phyloP scores from a whole-genome alignment of 805 yeast genomes.

The Kodamaea sagamina region DNA sequence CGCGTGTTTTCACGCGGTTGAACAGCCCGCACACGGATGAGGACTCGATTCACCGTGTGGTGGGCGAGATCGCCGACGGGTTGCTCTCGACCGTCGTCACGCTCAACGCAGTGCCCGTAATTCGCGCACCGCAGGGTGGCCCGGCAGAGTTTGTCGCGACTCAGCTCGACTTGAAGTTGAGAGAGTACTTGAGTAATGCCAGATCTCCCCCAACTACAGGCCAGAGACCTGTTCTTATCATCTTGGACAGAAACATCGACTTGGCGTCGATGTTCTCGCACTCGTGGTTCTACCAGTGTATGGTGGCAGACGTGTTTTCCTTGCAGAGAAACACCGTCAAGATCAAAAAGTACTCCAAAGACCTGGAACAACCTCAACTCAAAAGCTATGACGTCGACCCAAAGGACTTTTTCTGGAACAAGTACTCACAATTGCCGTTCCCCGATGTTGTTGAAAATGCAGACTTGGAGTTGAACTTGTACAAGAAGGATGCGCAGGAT shows the following conservation, averaged over 20 bases:
- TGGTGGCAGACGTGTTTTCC: constrained; percentile 89
- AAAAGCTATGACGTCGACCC: constrained; percentile 88
- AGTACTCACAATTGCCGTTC: constrained; percentile 84
- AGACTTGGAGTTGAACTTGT: constrained; percentile 75
- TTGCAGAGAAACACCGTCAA: constrained; percentile 81
- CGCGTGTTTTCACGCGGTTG: constrained; percentile 64
- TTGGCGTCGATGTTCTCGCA: constrained; percentile 92
- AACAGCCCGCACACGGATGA: constrained; percentile 75
- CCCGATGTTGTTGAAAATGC: constrained; percentile 99
- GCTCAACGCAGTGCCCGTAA: constrained; percentile 78
- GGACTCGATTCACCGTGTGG: constrained; percentile 65
- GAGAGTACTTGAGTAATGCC: constrained; percentile 82
- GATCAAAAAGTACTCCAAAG: constrained; percentile 41
- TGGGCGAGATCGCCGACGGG: constrained; percentile 76
- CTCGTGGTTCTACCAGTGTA: constrained; percentile 96
- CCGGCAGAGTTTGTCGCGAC: constrained; percentile 95
- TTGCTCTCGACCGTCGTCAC: constrained; percentile 79
- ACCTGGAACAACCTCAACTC: constrained; percentile 33
- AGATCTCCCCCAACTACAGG: constrained; percentile 23
- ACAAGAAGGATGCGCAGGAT: constrained; percentile 86
- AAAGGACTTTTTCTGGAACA: constrained; percentile 87
- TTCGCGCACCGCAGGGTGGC: constrained; percentile 88
- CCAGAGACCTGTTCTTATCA: constrained; percentile 73
- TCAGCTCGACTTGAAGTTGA: constrained; percentile 75
- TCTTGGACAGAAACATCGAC: constrained; percentile 88